Evolutionary conservation across 805 yeast genomes (phyloP).

Genomic region (Zygoascus tannicola): DNA sequence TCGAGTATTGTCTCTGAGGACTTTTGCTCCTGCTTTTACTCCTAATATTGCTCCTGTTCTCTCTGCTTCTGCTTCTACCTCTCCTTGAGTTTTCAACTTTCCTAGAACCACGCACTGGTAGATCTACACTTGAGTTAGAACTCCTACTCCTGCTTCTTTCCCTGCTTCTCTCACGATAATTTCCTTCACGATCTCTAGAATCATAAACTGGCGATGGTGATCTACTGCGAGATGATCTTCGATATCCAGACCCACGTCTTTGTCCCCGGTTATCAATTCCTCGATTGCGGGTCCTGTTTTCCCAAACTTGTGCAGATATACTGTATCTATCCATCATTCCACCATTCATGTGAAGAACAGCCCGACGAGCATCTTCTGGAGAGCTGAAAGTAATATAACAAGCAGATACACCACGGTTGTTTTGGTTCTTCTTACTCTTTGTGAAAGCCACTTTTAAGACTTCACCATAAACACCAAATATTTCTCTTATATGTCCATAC

Average conservation of each 20-base stretch:
- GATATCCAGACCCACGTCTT: not conserved
- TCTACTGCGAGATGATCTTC: not conserved
- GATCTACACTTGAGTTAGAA: no score
- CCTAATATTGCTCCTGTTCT: not conserved
- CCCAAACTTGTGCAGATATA: slow-evolving; percentile 5
- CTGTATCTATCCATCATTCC: slow-evolving; percentile 14
- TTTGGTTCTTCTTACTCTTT: not conserved
- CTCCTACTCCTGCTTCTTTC: not conserved
- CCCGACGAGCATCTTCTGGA: slow-evolving; percentile 10
- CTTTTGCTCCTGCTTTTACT: not conserved
- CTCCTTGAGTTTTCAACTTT: not conserved
- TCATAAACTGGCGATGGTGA: not conserved
- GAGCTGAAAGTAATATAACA: slow-evolving; percentile 7
- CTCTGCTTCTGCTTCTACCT: slow-evolving; percentile 3
- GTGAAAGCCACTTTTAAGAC: slow-evolving; percentile 6
- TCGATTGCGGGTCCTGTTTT: not conserved
- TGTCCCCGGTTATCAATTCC: not conserved
- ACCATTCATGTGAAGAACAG: slow-evolving; percentile 11
- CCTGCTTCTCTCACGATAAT: not conserved
- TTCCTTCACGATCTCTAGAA: not conserved
- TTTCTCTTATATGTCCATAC: slow-evolving; percentile 13
- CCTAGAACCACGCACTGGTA: not conserved
- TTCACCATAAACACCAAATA: slow-evolving; percentile 14
- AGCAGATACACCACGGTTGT: not conserved
- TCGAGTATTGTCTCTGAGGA: no score